phyloP scores from a whole-genome alignment of 257 asterid genomes.

The Penstemon barbatus region DNA sequence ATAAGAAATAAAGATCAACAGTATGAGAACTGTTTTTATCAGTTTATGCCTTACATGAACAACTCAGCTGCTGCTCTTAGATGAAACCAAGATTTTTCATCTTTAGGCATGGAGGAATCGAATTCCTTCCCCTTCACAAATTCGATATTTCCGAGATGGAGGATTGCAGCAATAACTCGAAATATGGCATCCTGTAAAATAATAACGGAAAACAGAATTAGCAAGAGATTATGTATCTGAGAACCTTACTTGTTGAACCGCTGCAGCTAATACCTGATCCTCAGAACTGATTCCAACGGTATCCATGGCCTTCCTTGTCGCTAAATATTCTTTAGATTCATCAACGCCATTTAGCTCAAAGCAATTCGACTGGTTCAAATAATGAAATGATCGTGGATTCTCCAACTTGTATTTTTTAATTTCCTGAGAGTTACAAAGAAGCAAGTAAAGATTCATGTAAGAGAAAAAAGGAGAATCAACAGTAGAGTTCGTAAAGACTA shows the following conservation, averaged over 20 bases:
- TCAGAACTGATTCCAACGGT: conserved; percentile 86
- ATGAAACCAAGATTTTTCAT: conserved; percentile 92
- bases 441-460: conserved; percentile 25
- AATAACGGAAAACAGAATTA: conserved; percentile 18
- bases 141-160: conserved; percentile 95
- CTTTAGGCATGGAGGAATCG: conserved; percentile 94
- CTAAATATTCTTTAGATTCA: conserved; percentile 81
- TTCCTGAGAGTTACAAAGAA: conserved; percentile 51
- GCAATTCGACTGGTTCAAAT: conserved; percentile 91
- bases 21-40: conserved; percentile 3
- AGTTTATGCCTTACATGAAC: conserved; percentile 61
- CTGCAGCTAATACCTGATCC: conserved; percentile 70
- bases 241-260: conserved; percentile 7
- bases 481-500: neutral
- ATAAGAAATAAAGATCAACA: conserved; percentile 13
- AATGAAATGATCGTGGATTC: conserved; percentile 86
- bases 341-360: conserved; percentile 76
- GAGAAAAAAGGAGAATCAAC: neutral
- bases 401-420: conserved; percentile 73
- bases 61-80: conserved; percentile 89
- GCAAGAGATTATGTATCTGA: conserved; percentile 14
- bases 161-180: conserved; percentile 95
- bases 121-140: conserved; percentile 84
- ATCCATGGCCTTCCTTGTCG: conserved; percentile 96
- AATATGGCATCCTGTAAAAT: conserved; percentile 81